Conservation (phyloP, 2,329 filamentous ascomycete species). For the Davidsoniella neocaledoniae region DNA sequence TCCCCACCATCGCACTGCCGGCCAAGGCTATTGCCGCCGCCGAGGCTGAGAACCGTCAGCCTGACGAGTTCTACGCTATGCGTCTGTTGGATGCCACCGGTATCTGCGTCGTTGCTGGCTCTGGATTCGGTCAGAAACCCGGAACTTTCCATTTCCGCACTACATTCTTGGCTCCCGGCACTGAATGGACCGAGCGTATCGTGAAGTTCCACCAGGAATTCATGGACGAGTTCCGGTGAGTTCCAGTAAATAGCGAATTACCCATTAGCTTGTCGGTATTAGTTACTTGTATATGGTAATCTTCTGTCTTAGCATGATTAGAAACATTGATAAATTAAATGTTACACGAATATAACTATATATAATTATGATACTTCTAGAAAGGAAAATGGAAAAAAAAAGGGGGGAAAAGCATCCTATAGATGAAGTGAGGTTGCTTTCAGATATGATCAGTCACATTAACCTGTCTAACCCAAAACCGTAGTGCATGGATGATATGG, state of each 20-base stretch:
- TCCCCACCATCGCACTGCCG: slow-evolving; percentile 78
- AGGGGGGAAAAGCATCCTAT: not conserved
- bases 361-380: not conserved
- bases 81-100: slow-evolving; percentile 82
- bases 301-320: too few species aligned
- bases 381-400: not conserved
- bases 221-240: slow-evolving; percentile 53
- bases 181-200: slow-evolving; percentile 80
- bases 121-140: slow-evolving; percentile 86
- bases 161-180: slow-evolving; percentile 90
- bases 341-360: not conserved
- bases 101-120: slow-evolving; percentile 83
- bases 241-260: not conserved
- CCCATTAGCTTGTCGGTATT: not conserved
- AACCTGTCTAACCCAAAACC: too few species aligned
- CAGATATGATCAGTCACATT: too few species aligned
- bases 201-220: slow-evolving; percentile 84
- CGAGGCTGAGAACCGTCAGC: slow-evolving; percentile 48
- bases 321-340: too few species aligned
- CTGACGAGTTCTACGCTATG: slow-evolving; percentile 93
- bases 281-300: not conserved
- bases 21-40: slow-evolving; percentile 63
- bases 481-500: too few species aligned
- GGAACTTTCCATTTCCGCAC: slow-evolving; percentile 87
- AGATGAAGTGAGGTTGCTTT: too few species aligned